Percentiles rank a stretch among this genome's conserved stretches.
These are phyloP conservation scores for Astraeus odoratus DNA, from an alignment of 768 basidiomycete species.

Conservation along the genomic window DNA sequence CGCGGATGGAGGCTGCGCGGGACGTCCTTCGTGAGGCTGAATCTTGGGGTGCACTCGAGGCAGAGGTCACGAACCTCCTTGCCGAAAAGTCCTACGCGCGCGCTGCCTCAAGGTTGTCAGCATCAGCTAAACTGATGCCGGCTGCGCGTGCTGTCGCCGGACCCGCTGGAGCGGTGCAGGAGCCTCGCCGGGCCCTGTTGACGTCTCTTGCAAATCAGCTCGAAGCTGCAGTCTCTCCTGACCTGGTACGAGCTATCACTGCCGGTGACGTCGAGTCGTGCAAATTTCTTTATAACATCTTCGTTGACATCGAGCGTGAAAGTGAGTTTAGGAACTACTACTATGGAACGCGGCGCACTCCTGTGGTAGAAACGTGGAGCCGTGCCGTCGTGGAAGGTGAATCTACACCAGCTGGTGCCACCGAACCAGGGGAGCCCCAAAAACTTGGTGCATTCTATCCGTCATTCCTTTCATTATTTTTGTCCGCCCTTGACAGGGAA, in stretches of 20 bases:
- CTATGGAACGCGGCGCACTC: constrained; percentile 70
- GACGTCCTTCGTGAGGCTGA: constrained; percentile 93
- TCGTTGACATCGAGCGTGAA: constrained; percentile 86
- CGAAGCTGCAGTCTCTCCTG: constrained; percentile 87
- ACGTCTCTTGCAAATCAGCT: constrained; percentile 93
- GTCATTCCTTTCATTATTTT: constrained; percentile 66
- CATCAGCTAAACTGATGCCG: constrained; percentile 83
- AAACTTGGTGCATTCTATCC: constrained; percentile 63
- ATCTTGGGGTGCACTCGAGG: constrained; percentile 92
- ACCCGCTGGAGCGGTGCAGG: constrained; percentile 40
- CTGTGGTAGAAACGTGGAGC: constrained; percentile 66
- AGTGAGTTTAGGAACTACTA: constrained; percentile 93
- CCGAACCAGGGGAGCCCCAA: constrained; percentile 42
- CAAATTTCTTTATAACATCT: constrained; percentile 77
- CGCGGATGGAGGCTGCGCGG: constrained; percentile 80
- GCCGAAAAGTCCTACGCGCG: constrained; percentile 73
- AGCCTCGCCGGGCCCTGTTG: constrained; percentile 77
- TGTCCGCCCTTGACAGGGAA: constrained; percentile 62
- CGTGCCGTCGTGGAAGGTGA: constrained; percentile 38
- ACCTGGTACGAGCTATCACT: constrained; percentile 81
- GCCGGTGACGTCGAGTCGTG: constrained; percentile 68
- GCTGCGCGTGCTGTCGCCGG: constrained; percentile 85
- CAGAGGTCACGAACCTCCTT: constrained; percentile 84
- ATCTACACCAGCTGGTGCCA: constrained; percentile 2
- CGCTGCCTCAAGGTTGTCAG: constrained; percentile 87